Evolutionary conservation across 768 basidiomycete species (phyloP), one percentile per base, ranked within the genome.

Genomic region (Tylopilus sp.): DNA sequence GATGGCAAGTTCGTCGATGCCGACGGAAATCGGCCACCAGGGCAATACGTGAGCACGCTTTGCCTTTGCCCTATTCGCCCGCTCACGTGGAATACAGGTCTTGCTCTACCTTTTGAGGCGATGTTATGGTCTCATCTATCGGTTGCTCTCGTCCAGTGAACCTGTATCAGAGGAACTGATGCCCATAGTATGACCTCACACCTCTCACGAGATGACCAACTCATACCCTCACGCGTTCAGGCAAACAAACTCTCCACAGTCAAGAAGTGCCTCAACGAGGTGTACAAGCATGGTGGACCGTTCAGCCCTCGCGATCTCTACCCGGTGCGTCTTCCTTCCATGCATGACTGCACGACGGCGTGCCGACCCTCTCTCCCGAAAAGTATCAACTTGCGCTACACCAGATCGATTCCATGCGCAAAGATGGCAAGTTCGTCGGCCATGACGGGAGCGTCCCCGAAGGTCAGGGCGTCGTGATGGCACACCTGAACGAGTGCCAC

Each of bases 111-210:
- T 98, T 33, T 76, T 99, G 47, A 76, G 95, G 60, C 81, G 95
- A 65, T 99, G 97, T 74, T 95, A 98, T 68, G 95, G 95, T 55
- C 79, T 98, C 46, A 95, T 97, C 59, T 98, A 98, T 69, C 81
- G 88, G 25, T 70, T 99, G 44, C 80, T 99, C 55, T 94, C 93
- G 22, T 93, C 93, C 18, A 92, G 90, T 56, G 95, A 98, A 71
- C 97, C 97, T 0, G 94, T 99, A 3, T 95, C 93, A 0, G 97
- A 99, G 69, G 97, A 98, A 69, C 74, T 99, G 15, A 98, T 98
- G 90, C 95, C 95, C 6, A 81, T 97, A 35, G 95, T 95, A 69
- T 49, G 81, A 65, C 36, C 17, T 48, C 31, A 0, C 20, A 33
- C 47, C 2, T 36, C 48, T 20, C 40, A 18, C 9, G 8, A 20